A percentile compares a stretch with the other conserved stretches of the same genome.
phyloP scores from a whole-genome alignment of 73 alveolate species.

The Blepharisma japonicum region DNA sequence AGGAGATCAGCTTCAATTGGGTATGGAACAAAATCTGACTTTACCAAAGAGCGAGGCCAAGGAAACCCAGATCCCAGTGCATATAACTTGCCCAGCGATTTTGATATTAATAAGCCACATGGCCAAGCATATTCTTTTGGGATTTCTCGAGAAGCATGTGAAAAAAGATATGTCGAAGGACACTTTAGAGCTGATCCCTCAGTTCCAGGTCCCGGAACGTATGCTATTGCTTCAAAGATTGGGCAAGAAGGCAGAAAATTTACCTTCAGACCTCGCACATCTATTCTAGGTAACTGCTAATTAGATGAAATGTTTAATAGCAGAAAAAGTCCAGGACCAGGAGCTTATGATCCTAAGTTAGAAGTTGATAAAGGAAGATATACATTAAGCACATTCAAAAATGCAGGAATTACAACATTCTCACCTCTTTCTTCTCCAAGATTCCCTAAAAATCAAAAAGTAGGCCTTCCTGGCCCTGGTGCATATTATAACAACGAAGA shows the following conservation, averaged over 20 bases:
- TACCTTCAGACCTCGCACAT: constrained; percentile 22
- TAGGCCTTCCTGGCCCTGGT: constrained; percentile 49
- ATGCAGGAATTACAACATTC: neutral
- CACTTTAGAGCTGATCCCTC: constrained; percentile 36
- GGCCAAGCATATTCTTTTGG: constrained; percentile 49
- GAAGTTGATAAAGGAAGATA: neutral
- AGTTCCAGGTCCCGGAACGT: constrained; percentile 57
- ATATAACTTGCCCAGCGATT: neutral
- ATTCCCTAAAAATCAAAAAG: neutral
- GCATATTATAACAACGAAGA: constrained; percentile 35
- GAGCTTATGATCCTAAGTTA: neutral
- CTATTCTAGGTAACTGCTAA: constrained; percentile 15
- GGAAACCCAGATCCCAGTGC: constrained; percentile 1
- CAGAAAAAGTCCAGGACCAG: constrained; percentile 31
- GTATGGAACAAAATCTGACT: constrained; percentile 13
- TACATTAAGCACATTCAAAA: neutral
- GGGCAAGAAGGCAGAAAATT: constrained; percentile 51
- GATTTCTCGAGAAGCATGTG: constrained; percentile 40
- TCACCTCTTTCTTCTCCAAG: neutral
- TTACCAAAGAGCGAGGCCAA: constrained; percentile 1
- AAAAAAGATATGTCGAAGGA: constrained; percentile 38
- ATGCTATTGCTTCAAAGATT: constrained; percentile 19
- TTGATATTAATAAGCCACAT: constrained; percentile 11
- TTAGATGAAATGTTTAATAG: constrained; percentile 19
- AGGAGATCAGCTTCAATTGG: constrained; percentile 28